Evolutionary conservation across 164 flowering plant genomes (phyloP).

Genomic region (Buxus sempervirens): DNA sequence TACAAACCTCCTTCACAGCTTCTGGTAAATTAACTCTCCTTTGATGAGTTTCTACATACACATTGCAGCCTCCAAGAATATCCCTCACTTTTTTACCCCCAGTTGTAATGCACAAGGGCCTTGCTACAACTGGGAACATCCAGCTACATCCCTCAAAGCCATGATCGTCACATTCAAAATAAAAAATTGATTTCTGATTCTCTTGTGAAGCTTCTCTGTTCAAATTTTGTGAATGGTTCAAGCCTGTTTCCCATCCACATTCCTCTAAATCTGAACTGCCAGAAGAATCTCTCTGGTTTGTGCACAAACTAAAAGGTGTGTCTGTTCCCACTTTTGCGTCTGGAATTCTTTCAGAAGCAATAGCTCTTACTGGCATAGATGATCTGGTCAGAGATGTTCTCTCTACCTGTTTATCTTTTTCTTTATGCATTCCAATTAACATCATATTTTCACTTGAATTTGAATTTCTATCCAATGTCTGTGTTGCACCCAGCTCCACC

Average conservation of each 20-base stretch:
- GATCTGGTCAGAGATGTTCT: constrained; percentile 13
- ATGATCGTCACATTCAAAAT: constrained; percentile 11
- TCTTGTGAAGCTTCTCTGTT: constrained; percentile 16
- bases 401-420: constrained; percentile 6
- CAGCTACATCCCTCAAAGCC: constrained; percentile 32
- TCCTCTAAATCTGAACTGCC: constrained; percentile 9
- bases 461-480: neutral
- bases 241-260: constrained; percentile 7
- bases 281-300: constrained; percentile 8
- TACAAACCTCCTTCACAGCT: constrained; percentile 29
- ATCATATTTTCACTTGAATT: neutral
- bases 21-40: constrained; percentile 17
- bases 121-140: constrained; percentile 48
- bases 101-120: constrained; percentile 47
- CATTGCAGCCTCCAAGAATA: constrained; percentile 21
- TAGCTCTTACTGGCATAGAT: constrained; percentile 20
- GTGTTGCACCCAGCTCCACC: constrained; percentile 8
- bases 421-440: neutral
- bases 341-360: constrained; percentile 14
- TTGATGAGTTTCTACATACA: constrained; percentile 13
- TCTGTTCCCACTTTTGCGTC: constrained; percentile 6
- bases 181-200: constrained; percentile 12
- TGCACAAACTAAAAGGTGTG: neutral
- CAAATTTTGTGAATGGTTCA: constrained; percentile 5
- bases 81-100: constrained; percentile 32